Base-by-base conservation (phyloP, 305 asterid genomes). In the Fraxinus xanthoxyloides region DNA sequence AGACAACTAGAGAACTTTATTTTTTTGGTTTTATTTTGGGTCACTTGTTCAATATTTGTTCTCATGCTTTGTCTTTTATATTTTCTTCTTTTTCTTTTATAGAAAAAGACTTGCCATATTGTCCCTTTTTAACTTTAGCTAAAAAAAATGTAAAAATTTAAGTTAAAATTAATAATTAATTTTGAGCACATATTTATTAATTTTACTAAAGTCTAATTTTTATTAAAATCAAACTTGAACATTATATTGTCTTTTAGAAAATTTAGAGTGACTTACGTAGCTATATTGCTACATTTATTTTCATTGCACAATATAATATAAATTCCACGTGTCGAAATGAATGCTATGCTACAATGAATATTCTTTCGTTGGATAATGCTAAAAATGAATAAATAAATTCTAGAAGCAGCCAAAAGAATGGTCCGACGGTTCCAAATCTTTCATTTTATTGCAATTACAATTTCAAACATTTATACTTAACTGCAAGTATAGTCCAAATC, bases 381-480 rank as follows among this genome's bases (percentile, higher is more conserved):
- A 43, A 43, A 10, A n/a, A n/a, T 48, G n/a, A 21, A 61, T 21
- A 7, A 24, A 24, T 61, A 61, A 7, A 61, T 67, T 77, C 79
- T 81, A 88, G 86, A 76, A 84, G 83, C 83, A 85, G 87, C 75
- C 87, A 87, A 85, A 82, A 78, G 79, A 65, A 85, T 56, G 76
- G 86, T 77, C 82, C 10, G 0, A 1, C 10, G 2, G 46, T 8
- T 36, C 10, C 46, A 8, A 36, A 8, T 8, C 12, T 38, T 38
- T 8, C 12, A 8, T 38, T 38, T 8, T 8, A 3, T 38, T 38
- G 3, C 15, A 38, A 0, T 38, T 1, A 3, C 48, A 2, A 0
- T 38, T 2, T 0, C 48, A 38, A 38, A 8, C 15, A 3, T 38
- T 8, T 38, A 38, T 38, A 38, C 8, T 38, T 38, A 38, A 38